Conservation (phyloP, 2,329 filamentous ascomycete species). For the Aphanoascus verrucosus region DNA sequence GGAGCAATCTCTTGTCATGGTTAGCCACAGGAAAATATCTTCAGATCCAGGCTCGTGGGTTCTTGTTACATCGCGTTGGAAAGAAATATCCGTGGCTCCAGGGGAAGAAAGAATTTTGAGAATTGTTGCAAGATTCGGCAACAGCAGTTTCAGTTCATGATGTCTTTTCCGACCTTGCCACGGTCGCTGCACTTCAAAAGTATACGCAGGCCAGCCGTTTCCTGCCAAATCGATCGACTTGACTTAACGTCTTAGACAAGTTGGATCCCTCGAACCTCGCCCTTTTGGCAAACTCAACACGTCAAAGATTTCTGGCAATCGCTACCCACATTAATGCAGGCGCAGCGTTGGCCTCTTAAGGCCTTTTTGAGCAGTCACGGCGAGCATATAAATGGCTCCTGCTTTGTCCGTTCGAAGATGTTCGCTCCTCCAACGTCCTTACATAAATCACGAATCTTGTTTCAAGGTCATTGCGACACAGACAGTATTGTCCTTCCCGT, state of each 20-base stretch:
- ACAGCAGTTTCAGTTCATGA: neutral
- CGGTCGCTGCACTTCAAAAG: neutral
- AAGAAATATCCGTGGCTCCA: neutral
- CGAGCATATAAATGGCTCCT: neutral
- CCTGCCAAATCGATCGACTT: neutral
- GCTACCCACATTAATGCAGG: conserved; percentile 5
- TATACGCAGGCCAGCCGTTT: conserved; percentile 1
- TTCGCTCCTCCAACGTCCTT: conserved; percentile 2
- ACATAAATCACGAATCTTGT: neutral
- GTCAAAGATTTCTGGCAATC: neutral
- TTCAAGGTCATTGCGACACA: conserved; percentile 7
- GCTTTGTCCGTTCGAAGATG: neutral
- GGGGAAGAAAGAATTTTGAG: neutral
- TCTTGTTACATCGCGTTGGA: conserved; percentile 6
- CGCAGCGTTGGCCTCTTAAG: neutral
- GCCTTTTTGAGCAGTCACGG: neutral
- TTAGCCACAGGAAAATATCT: conserved; percentile 5
- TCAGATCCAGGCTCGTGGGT: conserved; percentile 3
- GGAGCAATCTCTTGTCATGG: neutral
- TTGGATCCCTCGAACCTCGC: neutral
- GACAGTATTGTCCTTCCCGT: conserved; percentile 3
- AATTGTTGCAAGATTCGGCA: conserved; percentile 5
- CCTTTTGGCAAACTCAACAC: neutral
- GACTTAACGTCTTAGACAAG: neutral
- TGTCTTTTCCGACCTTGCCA: conserved; percentile 1